Evolutionary conservation across 2,329 filamentous ascomycete species (phyloP).

Genomic region (Xylogone sp.): DNA sequence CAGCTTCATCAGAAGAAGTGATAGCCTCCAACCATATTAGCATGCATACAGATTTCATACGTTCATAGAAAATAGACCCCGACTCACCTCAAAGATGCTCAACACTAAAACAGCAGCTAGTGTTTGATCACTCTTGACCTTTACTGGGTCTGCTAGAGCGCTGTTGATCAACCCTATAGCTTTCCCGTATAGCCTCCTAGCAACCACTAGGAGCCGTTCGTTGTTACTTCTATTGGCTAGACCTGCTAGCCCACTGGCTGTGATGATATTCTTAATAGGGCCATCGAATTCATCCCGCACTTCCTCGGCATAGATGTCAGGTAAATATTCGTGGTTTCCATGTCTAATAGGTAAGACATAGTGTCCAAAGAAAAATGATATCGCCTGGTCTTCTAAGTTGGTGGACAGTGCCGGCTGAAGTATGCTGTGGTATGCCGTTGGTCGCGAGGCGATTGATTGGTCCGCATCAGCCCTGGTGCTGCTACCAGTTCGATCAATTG

Average conservation of each 20-base stretch:
- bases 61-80: constrained; percentile 41
- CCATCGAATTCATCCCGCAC: constrained; percentile 29
- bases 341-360: constrained; percentile 19
- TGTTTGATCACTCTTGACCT: constrained; percentile 49
- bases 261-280: constrained; percentile 45
- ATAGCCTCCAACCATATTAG: constrained; percentile 40
- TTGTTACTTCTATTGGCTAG: constrained; percentile 32
- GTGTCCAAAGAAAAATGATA: constrained; percentile 20
- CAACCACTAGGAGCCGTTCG: constrained; percentile 44
- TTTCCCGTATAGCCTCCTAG: constrained; percentile 46
- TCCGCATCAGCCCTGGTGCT: no score
- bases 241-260: constrained; percentile 26
- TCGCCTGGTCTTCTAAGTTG: constrained; percentile 22
- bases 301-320: background rate
- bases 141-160: constrained; percentile 41
- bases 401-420: constrained; percentile 9
- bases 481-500: no score
- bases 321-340: background rate
- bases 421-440: background rate
- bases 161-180: constrained; percentile 48
- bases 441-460: background rate
- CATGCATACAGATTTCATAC: constrained; percentile 46
- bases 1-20: constrained; percentile 48
- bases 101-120: constrained; percentile 52
- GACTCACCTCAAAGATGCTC: constrained; percentile 50